Base-by-base conservation (phyloP, 2,329 filamentous ascomycete genomes). In the Alternaria brassicicola region DNA sequence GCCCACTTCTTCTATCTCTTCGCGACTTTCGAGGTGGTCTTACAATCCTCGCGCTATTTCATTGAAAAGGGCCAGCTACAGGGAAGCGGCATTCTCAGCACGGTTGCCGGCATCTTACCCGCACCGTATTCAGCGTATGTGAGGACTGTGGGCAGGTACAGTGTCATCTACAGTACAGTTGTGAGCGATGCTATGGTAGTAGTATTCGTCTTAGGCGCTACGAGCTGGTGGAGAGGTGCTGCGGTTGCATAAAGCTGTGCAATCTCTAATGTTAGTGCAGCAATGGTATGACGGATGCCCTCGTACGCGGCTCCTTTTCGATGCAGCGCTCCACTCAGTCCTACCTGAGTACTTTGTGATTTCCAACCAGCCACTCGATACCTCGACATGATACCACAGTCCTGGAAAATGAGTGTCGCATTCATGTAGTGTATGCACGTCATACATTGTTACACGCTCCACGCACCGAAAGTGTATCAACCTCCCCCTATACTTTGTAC, bases 1-100 rank as follows among this genome's bases (percentile, higher is more conserved):
- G 80, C 80, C 43, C 82, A 83, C 61, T 89, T 93, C 77, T 93
- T 94, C 77, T 92, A 88, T 81, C 84, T 90, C n/a, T 95, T 94
- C 73, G 88, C 90, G 6, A 92, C 90, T 0, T 88, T 86, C 30
- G 90, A 95, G 79, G 83, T 91, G 10, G 74, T 91, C 52, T 80
- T 94, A 62, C 86, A 94, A 63, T 89, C 87, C 1, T 88, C 85
- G 28, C 82, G 90, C 23, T 91, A 89, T 73, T 87, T 92, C 66
- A 71, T 92, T 50, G 89, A 92, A 67, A 86, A 85, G 66, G 84
- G 84, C 26, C 78, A 78, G 59, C 73, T 84, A 43, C 85, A 85
- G 59, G 85, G 85, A 3, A 78, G 81, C 25, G 89, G 89, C 3
- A 83, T 90, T 56, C 66, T 92, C 61, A 87, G 87, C 61, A 89